Evolutionary conservation across 2,329 filamentous ascomycete species (phyloP).

Genomic region (Gnomoniopsis smithogilvyi): DNA sequence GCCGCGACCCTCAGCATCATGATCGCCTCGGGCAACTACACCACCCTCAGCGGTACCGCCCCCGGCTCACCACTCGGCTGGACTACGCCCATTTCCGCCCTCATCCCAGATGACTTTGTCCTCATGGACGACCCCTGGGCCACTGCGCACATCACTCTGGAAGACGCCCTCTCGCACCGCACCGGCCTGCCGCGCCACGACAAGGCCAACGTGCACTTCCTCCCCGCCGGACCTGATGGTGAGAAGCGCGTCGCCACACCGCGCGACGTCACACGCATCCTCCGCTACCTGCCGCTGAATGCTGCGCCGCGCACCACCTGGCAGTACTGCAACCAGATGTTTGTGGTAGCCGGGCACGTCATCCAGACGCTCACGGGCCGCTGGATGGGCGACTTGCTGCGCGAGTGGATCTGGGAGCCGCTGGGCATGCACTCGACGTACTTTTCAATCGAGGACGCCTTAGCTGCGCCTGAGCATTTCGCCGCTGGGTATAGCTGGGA

Average conservation of each 20-base stretch:
- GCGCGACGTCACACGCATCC: constrained; percentile 33
- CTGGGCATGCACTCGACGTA: constrained; percentile 42
- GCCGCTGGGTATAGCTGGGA: constrained; percentile 42
- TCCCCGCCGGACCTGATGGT: constrained; percentile 29
- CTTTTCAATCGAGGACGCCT: constrained; percentile 29
- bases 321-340: constrained; percentile 54
- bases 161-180: constrained; percentile 51
- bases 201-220: constrained; percentile 25
- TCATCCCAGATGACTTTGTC: constrained; percentile 49
- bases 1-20: constrained; percentile 46
- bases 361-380: constrained; percentile 37
- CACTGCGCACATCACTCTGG: constrained; percentile 45
- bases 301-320: constrained; percentile 37
- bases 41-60: constrained; percentile 16
- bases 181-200: constrained; percentile 46
- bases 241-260: constrained; percentile 26
- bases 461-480: constrained; percentile 27
- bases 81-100: constrained; percentile 40
- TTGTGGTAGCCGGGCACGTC: constrained; percentile 41
- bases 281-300: constrained; percentile 41
- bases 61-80: constrained; percentile 37
- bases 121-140: constrained; percentile 33
- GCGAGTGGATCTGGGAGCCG: constrained; percentile 38
- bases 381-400: constrained; percentile 36
- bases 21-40: constrained; percentile 39